Base-by-base conservation (phyloP, 2,329 filamentous ascomycete genomes). In the Periconia sp. region DNA sequence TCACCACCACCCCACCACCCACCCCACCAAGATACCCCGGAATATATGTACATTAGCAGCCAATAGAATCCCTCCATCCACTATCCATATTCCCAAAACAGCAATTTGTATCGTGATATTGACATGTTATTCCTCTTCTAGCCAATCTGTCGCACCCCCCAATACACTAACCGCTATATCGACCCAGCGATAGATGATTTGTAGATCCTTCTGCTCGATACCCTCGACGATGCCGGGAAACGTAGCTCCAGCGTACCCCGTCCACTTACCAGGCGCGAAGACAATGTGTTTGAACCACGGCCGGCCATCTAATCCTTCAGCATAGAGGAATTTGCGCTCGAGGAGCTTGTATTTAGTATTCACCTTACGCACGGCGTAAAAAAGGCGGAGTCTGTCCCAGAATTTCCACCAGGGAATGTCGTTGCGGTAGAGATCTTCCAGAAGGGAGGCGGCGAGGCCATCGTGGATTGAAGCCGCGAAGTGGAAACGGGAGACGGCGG, bases 241-340 rank as follows among this genome's bases (percentile, higher is more conserved):
- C 9, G 85, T 86, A 3, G 82, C 85, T 2, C 92, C 92, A 0
- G 91, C 80, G 73, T 97, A 97, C 0, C 92, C 92, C 0, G 91
- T 96, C 91, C 92, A 96, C 45, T 93, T 72, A 0, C 92, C 92
- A 0, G 92, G 92, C 1, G 92, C 92, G 74, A 95, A 97, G 1
- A 97, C 89, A 2, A 96, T 88, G 66, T 97, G 93, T 77, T 97
- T 97, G 78, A 93, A 97, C 92, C 92, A 97, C 20, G 79, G 78
- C 55, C 93, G 80, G 1, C 85, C 85, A 70, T 96, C 92, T 18
- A 97, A 76, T 0, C 93, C 93, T 2, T 82, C 79, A 5, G 84
- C 76, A 64, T 91, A 88, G 57, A 97, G 65, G 73, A 97, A 96
- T 47, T 86, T 80, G 15, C 92, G 81, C 73, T 97, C 93, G 0